Evolutionary conservation across 2,329 filamentous ascomycete genomes (phyloP), one percentile per base, ranked within the genome.

Genomic region (Fusarium algeriense): DNA sequence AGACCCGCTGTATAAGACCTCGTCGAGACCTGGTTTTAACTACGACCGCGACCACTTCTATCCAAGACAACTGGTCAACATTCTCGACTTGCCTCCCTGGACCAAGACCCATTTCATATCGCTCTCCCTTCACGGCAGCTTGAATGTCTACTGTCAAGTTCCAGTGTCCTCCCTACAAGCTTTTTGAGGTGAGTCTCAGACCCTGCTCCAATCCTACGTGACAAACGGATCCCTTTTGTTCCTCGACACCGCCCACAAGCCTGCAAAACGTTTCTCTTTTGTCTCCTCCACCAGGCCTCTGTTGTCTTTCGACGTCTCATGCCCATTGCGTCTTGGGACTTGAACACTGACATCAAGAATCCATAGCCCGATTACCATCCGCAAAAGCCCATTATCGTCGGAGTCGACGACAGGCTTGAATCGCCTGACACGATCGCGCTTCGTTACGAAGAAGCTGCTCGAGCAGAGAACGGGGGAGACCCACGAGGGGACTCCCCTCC

Each of bases 91-190:
- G 66, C 73, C 73, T 75, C 69, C 73, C 70, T 75, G 67, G 69
- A 66, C 70, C 64, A 65, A 70, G 66, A 72, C 74, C 78, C 80
- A 82, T 81, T 78, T 78, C 76, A 74, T 73, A 77, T 68, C 75
- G 69, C 73, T 67, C 77, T 75, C 76, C 77, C 73, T 78, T 75
- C 69, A 76, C 77, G 76, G 81, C 81, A 82, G 83, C 81, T 86
- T 88, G 80, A 80, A 89, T 89, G 87, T 89, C 87, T 85, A 78
- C 84, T 79, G 80, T 82, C 78, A 88, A 87, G 83, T 86, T 87
- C 78, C 84, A 85, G 76, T 85, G 84, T 78, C 81, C 85, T 76
- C 79, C 85, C 73, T 88, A 88, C 80, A 88, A 87, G 82, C 83
- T 87, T 80, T 88, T 86, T 79, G 86, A 89, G 83, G 87, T 89